phyloP scores from a whole-genome alignment of 441 rosid species.

The Codiaeum variegatum region DNA sequence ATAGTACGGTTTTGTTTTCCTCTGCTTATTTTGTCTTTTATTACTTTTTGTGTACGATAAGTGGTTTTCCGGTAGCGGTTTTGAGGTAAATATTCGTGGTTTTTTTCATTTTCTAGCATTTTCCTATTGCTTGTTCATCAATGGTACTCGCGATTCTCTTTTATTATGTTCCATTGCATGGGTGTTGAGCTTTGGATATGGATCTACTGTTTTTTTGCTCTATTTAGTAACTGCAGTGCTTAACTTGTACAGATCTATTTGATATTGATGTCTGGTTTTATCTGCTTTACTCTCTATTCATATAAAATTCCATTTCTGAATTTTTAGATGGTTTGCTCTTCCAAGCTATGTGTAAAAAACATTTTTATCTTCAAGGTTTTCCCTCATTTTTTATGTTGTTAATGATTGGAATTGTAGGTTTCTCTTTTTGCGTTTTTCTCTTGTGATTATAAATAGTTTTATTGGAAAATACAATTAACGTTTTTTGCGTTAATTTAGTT shows the following conservation, averaged over 20 bases:
- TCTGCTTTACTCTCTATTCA: neutral
- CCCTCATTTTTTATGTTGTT: neutral
- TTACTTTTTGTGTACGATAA: neutral
- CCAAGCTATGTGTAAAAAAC: neutral
- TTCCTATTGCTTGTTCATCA: neutral
- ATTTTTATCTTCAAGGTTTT: neutral
- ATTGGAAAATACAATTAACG: too few species aligned
- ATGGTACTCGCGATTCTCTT: neutral
- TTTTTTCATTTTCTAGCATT: neutral
- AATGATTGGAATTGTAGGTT: neutral
- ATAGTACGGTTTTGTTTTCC: neutral
- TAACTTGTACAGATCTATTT: constrained; percentile 20
- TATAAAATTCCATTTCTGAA: neutral
- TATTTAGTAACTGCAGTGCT: neutral
- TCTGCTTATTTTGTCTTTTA: neutral
- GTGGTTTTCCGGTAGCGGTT: constrained; percentile 21
- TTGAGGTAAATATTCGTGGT: constrained; percentile 10
- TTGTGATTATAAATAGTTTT: neutral
- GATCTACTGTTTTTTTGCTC: constrained; percentile 12
- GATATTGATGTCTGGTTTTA: neutral
- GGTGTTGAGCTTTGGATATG: neutral
- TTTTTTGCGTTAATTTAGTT: neutral
- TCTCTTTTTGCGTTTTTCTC: neutral
- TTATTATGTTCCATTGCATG: neutral
- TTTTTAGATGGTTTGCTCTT: constrained; percentile 17